Base-by-base conservation (phyloP, 345 rosid species). In the Arabidopsis arenosa region DNA sequence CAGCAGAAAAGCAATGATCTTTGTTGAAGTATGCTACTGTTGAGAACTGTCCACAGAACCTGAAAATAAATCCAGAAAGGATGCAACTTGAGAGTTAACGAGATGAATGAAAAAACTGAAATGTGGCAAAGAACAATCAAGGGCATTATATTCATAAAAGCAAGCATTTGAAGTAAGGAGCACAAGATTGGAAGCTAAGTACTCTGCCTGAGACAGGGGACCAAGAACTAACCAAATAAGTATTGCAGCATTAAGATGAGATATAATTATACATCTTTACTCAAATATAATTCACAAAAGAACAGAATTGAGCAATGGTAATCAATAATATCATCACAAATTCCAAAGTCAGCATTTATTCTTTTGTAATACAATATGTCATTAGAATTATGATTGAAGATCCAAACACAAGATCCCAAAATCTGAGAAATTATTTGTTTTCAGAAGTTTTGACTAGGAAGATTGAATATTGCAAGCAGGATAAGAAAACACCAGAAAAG, bases 361-460 rank as follows among this genome's bases (percentile, higher is more conserved):
- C 44, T 1, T 45, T 12, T 30, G 44, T 40, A 13, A 60, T 30
- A 60, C 37, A 59, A 37, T 9, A 66, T 21, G 21, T 65, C 9
- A 65, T 47, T 36, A 67, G 8, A 57, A 58, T 5, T 41, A 66
- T 10, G 60, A 47, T 33, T 66, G 43, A 48, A 58, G 62, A 67
- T 67, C 39, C 71, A 73, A 73, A 55, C 51, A 57, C 66, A 55
- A 70, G 74, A 74, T 65, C 55, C 68, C 26, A 75, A 33, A 49
- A 28, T 57, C 44, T 49, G 28, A 67, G 17, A 39, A 48, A 47
- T 8, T 1, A 35, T 33, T n/a, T 37, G 52, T 56, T 7, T 45
- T 3, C 43, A 66, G 23, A 17, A 17, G 41, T 47, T 23, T 66
- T 56, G 59, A 55, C 40, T 45, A 35, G 56, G 71, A 49, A 43